Conservation (phyloP, 2,329 filamentous ascomycete genomes). For the Colletotrichum orbiculare region DNA sequence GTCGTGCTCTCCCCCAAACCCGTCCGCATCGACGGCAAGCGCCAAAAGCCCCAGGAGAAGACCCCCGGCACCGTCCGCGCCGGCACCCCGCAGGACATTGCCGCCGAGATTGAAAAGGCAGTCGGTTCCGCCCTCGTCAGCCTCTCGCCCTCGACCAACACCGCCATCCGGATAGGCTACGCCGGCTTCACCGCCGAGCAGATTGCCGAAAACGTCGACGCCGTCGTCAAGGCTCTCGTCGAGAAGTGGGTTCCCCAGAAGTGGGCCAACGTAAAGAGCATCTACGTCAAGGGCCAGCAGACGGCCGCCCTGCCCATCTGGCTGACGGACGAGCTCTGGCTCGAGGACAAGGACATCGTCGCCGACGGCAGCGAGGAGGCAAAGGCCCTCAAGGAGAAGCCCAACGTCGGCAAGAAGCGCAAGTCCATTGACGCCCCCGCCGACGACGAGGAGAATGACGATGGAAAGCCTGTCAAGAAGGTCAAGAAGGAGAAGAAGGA, state of each 20-base stretch:
- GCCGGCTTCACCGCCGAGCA: constrained; percentile 80
- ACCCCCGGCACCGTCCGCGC: constrained; percentile 54
- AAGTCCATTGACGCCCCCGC: constrained; percentile 56
- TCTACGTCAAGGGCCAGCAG: constrained; percentile 92
- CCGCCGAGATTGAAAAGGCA: constrained; percentile 83
- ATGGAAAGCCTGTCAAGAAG: constrained; percentile 56
- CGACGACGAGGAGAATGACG: constrained; percentile 46
- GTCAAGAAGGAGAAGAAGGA: constrained; percentile 39
- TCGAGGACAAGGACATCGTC: constrained; percentile 79
- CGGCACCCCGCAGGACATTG: constrained; percentile 73
- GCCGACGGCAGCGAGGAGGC: constrained; percentile 65
- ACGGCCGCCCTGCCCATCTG: constrained; percentile 94
- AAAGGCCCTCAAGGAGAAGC: constrained; percentile 59
- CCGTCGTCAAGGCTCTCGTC: constrained; percentile 75
- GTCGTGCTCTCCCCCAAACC: constrained; percentile 74
- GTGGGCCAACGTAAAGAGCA: constrained; percentile 84
- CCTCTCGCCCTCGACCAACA: constrained; percentile 82
- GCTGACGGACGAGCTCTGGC: constrained; percentile 92
- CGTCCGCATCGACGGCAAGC: constrained; percentile 70
- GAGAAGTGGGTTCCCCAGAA: constrained; percentile 86
- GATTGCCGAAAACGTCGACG: constrained; percentile 82
- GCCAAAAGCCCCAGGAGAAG: constrained; percentile 66
- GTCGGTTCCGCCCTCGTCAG: constrained; percentile 82
- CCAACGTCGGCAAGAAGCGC: constrained; percentile 74
- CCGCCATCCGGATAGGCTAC: constrained; percentile 82